A percentile compares a stretch with the other conserved stretches of the same genome.
Conservation (phyloP, 345 rosid species). For the Boechera stricta region DNA sequence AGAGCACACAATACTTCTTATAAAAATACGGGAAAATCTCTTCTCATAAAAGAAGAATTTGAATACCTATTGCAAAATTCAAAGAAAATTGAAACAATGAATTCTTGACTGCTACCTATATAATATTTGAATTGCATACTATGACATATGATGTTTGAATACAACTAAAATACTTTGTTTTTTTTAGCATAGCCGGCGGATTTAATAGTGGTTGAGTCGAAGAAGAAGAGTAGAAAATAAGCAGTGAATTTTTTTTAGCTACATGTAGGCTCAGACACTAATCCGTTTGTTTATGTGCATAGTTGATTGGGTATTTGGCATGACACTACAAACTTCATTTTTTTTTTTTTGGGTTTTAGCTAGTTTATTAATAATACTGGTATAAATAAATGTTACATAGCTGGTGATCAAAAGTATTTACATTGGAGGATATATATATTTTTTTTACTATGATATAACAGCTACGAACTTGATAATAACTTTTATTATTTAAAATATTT, state of each 20-base stretch:
- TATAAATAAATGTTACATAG: no score
- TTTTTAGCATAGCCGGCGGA: neutral
- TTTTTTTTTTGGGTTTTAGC: no score
- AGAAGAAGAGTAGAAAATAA: neutral
- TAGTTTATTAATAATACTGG: no score
- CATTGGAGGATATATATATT: no score
- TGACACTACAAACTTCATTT: no score
- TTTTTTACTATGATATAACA: no score
- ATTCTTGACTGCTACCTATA: neutral
- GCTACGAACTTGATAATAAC: no score
- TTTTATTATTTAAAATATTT: no score
- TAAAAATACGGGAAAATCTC: no score
- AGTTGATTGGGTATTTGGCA: neutral
- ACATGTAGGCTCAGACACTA: neutral
- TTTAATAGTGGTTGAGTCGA: neutral
- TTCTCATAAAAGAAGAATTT: neutral
- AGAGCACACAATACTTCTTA: no score
- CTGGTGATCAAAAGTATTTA: no score
- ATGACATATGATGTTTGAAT: neutral
- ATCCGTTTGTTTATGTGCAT: no score
- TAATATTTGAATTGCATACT: neutral
- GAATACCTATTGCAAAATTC: neutral
- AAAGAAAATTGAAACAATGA: neutral
- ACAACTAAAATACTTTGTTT: neutral
- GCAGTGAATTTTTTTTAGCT: neutral